Percentiles rank a stretch among this genome's conserved stretches.
Conservation (phyloP, 2,329 filamentous ascomycete genomes). For the Venturiaceae sp. region DNA sequence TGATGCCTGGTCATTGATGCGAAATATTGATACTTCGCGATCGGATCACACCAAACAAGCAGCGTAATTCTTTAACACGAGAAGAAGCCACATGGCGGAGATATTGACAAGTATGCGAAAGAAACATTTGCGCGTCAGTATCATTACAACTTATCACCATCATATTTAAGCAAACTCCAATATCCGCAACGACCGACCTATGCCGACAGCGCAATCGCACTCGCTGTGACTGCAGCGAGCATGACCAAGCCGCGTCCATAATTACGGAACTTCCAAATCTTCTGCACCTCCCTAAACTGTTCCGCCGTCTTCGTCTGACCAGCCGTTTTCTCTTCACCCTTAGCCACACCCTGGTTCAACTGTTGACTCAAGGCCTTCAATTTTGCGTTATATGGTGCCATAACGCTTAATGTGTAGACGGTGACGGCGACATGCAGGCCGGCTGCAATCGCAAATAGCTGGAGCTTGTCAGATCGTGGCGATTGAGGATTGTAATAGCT, state of each 20-base stretch:
- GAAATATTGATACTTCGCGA: too few species aligned
- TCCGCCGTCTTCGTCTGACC: background rate
- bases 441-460: background rate
- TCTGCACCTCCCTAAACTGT: background rate
- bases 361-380: background rate
- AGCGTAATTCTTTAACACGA: too few species aligned
- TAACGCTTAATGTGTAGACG: background rate
- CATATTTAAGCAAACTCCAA: background rate
- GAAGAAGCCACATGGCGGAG: too few species aligned
- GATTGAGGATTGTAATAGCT: background rate
- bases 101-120: too few species aligned
- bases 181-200: background rate
- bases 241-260: background rate
- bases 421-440: background rate
- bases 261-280: background rate
- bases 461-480: background rate
- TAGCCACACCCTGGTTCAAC: background rate
- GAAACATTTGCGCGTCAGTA: too few species aligned
- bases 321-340: background rate
- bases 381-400: constrained; percentile 2
- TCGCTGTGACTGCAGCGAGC: background rate
- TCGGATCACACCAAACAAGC: too few species aligned
- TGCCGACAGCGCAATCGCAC: background rate
- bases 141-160: background rate
- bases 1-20: too few species aligned